Conservation (phyloP, 2,329 filamentous ascomycete species). For the Neofusicoccum sp. region DNA sequence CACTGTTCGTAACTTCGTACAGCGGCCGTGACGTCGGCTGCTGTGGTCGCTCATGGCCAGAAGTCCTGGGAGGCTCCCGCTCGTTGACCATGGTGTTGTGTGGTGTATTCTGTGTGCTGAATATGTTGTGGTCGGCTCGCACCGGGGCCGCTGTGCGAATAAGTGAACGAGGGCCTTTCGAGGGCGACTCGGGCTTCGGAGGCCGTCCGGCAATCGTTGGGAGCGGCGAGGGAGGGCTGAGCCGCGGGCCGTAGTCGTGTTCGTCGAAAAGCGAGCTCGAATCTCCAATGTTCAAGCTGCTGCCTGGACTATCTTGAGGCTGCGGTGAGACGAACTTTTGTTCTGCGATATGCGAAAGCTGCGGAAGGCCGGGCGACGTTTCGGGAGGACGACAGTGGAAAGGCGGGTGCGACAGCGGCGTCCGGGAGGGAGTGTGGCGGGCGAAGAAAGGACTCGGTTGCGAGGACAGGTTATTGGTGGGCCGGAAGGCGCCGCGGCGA, state of each 20-base stretch:
- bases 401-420: neutral
- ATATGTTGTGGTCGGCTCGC: neutral
- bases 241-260: neutral
- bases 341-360: neutral
- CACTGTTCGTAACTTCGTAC: neutral
- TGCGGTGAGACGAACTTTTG: neutral
- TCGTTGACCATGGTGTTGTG: constrained; percentile 50
- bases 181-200: neutral
- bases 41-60: constrained; percentile 20
- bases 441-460: constrained; percentile 32
- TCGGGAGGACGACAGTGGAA: neutral
- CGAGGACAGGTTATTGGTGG: constrained; percentile 34
- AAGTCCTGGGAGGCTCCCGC: constrained; percentile 43
- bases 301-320: constrained; percentile 1
- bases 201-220: too few relatives aligned
- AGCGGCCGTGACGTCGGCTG: neutral
- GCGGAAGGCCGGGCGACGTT: too few relatives aligned
- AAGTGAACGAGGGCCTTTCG: neutral
- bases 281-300: constrained; percentile 21
- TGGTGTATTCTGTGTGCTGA: neutral
- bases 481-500: constrained; percentile 32
- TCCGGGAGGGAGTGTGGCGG: neutral
- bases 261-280: constrained; percentile 37
- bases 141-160: too few relatives aligned
- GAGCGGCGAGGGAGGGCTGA: neutral